phyloP scores from a whole-genome alignment of 169 alveolate genomes.

The Eimeria acervulina region DNA sequence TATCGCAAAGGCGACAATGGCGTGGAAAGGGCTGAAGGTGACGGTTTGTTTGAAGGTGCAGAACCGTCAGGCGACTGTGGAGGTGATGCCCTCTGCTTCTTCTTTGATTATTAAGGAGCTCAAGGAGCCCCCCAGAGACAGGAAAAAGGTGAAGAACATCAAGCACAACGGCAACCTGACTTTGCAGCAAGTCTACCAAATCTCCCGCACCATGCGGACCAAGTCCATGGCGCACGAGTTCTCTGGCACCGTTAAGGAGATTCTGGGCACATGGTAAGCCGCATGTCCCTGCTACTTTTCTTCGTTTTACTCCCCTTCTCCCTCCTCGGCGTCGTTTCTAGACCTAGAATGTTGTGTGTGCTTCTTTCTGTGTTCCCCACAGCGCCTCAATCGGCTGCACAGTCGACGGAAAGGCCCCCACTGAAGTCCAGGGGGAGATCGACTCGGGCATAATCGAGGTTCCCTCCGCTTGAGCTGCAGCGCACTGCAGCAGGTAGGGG shows the following conservation, averaged over 20 bases:
- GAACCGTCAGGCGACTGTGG: conserved; percentile 95
- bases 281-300: too few species aligned
- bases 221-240: conserved; percentile 92
- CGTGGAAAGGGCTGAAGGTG: conserved; percentile 98
- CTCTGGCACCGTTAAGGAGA: conserved; percentile 98
- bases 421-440: conserved; percentile 90
- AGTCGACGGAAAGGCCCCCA: conserved; percentile 97
- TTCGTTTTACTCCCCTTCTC: not conserved
- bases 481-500: not conserved
- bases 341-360: not conserved
- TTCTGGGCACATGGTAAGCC: conserved; percentile 96
- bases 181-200: conserved; percentile 95
- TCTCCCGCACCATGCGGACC: conserved; percentile 96
- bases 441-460: conserved; percentile 84
- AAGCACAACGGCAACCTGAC: conserved; percentile 98
- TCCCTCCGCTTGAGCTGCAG: conserved; percentile 78
- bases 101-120: conserved; percentile 96
- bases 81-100: conserved; percentile 98
- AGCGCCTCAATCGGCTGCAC: conserved; percentile 98
- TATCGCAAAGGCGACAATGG: conserved; percentile 97
- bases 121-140: conserved; percentile 97
- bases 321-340: not conserved
- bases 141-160: conserved; percentile 97
- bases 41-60: conserved; percentile 88
- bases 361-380: not conserved